Percentiles rank a stretch among this genome's conserved stretches.
Evolutionary conservation across 805 yeast species (phyloP).

Genomic region (Pichia thaimueangensis): DNA sequence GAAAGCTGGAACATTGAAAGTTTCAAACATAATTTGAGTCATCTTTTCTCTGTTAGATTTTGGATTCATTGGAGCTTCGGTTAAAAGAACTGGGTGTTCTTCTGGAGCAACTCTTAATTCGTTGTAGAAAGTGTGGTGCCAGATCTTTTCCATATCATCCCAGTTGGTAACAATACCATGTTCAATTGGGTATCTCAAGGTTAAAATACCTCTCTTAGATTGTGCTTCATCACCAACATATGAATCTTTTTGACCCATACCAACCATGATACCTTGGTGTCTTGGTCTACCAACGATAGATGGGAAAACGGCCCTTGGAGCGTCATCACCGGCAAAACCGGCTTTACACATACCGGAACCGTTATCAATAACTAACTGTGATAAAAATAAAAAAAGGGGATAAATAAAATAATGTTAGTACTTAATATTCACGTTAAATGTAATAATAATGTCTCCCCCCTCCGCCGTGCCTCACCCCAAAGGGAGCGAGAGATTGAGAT

Average conservation of each 20-base stretch:
- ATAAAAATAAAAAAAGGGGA: conserved; percentile 9
- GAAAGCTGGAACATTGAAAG: conserved; percentile 98
- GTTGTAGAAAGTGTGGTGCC: conserved; percentile 99
- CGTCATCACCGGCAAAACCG: conserved; percentile 99
- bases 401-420: conserved; percentile 5
- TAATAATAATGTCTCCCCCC: neutral
- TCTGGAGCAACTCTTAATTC: conserved; percentile 99
- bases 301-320: conserved; percentile 99
- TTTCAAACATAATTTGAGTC: conserved; percentile 99
- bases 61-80: conserved; percentile 99
- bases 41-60: conserved; percentile 99
- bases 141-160: conserved; percentile 99
- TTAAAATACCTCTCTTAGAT: conserved; percentile 99
- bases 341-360: conserved; percentile 99
- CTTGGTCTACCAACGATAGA: conserved; percentile 99
- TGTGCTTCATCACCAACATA: conserved; percentile 99
- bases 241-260: conserved; percentile 99
- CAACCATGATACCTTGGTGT: conserved; percentile 99
- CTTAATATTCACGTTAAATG: neutral
- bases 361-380: conserved; percentile 83
- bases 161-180: conserved; percentile 99
- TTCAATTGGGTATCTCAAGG: conserved; percentile 98
- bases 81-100: conserved; percentile 98
- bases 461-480: no score
- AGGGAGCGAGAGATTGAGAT: no score